These are phyloP conservation scores for Cytospora chrysosperma DNA, from an alignment of 2,329 filamentous ascomycete species.

Conservation along the genomic window DNA sequence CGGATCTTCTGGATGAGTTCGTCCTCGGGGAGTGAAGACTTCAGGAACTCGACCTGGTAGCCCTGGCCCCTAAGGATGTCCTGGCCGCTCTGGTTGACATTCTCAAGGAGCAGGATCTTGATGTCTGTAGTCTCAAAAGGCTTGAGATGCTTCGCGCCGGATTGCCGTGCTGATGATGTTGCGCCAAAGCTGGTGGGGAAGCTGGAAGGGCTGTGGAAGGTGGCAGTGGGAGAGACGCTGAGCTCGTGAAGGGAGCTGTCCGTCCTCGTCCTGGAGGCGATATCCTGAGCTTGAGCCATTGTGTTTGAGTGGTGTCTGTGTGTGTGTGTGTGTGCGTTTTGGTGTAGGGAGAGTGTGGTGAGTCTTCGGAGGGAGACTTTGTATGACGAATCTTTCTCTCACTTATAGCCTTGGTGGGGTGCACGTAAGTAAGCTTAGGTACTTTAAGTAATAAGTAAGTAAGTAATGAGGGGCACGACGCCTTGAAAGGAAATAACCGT, in stretches of 20 bases:
- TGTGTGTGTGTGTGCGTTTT: background rate
- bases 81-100: conserved; percentile 87
- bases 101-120: conserved; percentile 93
- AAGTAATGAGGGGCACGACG: background rate
- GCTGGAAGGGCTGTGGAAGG: conserved; percentile 70
- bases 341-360: background rate
- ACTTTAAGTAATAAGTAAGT: background rate
- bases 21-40: conserved; percentile 86
- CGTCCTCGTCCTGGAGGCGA: conserved; percentile 30
- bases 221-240: conserved; percentile 70
- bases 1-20: conserved; percentile 95
- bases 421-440: background rate
- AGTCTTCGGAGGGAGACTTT: background rate
- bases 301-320: background rate
- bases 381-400: conserved; percentile 10
- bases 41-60: conserved; percentile 92
- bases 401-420: conserved; percentile 12
- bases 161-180: conserved; percentile 8
- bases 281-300: conserved; percentile 23
- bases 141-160: conserved; percentile 71
- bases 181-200: conserved; percentile 41
- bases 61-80: conserved; percentile 82
- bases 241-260: conserved; percentile 54
- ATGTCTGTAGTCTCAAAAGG: conserved; percentile 95
- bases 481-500: background rate